These are phyloP conservation scores for Astragalus glycyphyllos DNA, from an alignment of 306 rosid genomes.

Conservation along the genomic window DNA sequence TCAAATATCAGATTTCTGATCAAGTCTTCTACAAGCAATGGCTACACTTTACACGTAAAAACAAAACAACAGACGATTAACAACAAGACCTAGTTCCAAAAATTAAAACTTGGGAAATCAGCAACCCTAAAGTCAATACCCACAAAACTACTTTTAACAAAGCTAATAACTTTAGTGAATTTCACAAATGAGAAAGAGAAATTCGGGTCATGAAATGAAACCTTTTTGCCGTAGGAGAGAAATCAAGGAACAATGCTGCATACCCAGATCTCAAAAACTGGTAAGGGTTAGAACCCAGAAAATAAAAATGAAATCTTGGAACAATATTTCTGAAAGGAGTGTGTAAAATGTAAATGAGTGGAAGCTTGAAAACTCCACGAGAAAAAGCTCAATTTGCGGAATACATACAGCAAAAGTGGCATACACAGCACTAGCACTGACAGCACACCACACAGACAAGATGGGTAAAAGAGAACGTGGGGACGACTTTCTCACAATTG, in stretches of 20 bases:
- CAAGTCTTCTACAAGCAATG: constrained; percentile 38
- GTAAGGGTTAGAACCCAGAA: constrained; percentile 32
- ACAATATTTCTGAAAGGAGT: constrained; percentile 32
- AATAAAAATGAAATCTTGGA: constrained; percentile 42
- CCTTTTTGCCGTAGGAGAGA: constrained; percentile 25
- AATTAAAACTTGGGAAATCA: constrained; percentile 5
- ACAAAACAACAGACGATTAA: constrained; percentile 8
- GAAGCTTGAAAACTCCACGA: constrained; percentile 15
- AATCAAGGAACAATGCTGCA: constrained; percentile 52
- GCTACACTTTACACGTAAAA: constrained; percentile 1
- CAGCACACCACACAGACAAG: constrained; percentile 46
- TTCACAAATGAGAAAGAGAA: constrained; percentile 28
- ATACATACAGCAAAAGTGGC: constrained; percentile 52
- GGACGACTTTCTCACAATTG: constrained; percentile 59
- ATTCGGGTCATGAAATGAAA: constrained; percentile 33
- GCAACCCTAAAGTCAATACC: constrained; percentile 39
- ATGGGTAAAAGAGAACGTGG: constrained; percentile 64
- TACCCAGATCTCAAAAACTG: constrained; percentile 54
- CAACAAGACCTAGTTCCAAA: constrained; percentile 39
- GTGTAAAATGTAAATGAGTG: constrained; percentile 17
- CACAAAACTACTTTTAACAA: constrained; percentile 36
- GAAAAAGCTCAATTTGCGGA: constrained; percentile 39
- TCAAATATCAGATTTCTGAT: constrained; percentile 45
- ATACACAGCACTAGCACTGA: neutral
- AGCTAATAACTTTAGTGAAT: constrained; percentile 32